phyloP scores from a whole-genome alignment of 192 early-diverging fungal species.

The Lunasporangiospora selenospora region DNA sequence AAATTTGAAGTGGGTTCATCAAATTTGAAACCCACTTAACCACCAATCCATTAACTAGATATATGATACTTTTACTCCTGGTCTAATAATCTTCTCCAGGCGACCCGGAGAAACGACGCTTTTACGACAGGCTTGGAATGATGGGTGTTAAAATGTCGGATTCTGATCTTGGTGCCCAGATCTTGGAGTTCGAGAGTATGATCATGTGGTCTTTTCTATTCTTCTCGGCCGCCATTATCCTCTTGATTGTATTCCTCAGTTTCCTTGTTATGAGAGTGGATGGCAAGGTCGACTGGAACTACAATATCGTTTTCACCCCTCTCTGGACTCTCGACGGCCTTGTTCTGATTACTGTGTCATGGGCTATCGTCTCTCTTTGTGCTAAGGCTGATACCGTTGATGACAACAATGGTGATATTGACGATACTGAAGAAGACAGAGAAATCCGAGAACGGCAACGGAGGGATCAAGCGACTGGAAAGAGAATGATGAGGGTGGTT shows the following conservation, averaged over 20 bases:
- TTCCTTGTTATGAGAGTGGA: conserved; percentile 80
- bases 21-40: no score
- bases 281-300: conserved; percentile 68
- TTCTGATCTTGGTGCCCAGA: conserved; percentile 63
- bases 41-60: no score
- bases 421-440: conserved; percentile 18
- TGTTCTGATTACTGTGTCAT: no score
- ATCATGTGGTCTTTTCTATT: conserved; percentile 61
- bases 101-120: conserved; percentile 77
- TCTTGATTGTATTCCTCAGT: conserved; percentile 80
- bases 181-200: conserved; percentile 66
- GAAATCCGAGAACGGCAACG: conserved; percentile 35
- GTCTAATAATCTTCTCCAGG: conserved; percentile 50
- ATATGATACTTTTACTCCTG: background rate
- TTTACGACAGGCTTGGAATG: conserved; percentile 90
- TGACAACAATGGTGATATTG: conserved; percentile 49
- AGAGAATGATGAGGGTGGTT: no score
- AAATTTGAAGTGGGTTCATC: no score
- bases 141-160: conserved; percentile 75
- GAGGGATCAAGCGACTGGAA: conserved; percentile 6
- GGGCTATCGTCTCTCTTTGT: no score
- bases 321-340: conserved; percentile 81
- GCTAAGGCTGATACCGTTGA: no score
- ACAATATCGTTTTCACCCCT: conserved; percentile 77
- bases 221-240: conserved; percentile 53